Base-by-base conservation (phyloP, 371 early-diverging fungal genomes). In the Mucor mucedo region DNA sequence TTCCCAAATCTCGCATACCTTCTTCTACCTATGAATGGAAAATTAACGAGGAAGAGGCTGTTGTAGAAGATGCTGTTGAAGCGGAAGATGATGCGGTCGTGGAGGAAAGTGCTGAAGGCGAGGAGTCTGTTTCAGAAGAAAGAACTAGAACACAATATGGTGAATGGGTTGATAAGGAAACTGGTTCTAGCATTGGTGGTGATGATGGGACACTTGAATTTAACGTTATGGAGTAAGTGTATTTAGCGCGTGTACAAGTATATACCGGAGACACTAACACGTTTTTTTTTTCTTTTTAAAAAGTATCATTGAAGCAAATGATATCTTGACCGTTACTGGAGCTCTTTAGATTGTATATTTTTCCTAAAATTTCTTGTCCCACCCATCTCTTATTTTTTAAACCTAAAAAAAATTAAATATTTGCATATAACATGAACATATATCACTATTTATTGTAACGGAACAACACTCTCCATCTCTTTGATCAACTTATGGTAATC, bases 1-100 rank as follows among this genome's bases (percentile, higher is more conserved):
- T 97, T 55, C 91, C 96, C 0, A 84, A 89, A 27, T 86, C 89
- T 66, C 81, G 87, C 58, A 93, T 97, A 57, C 90, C 91, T 39
- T 76, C 83, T 60, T 80, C 83, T 66, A 86, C 80, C 66, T 95
- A 89, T 73, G 84, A 86, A 69, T 95, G 90, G 91, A 72, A 73
- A 28, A 64, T 75, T 39, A 79, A 80, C 14, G 75, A 76, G 44
- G 71, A 72, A 44, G 69, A 70, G 27, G 66, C 56, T 1, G 66
- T 65, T 10, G 66, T 49, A 77, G 76, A 81, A 29, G 32, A 68
- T 45, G 82, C 79, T 62, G 21, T 21, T 21, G 21, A 21, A 21
- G 21, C 21, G 21, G 52, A 56, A 32, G 76, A 78, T 14, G 78
- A 79, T 50, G 76, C 35, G 49, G 62, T 63, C 4, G 70, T 62